These are phyloP conservation scores for Pythium brachiatum DNA, from an alignment of 352 stramenopile species.

Conservation along the genomic window DNA sequence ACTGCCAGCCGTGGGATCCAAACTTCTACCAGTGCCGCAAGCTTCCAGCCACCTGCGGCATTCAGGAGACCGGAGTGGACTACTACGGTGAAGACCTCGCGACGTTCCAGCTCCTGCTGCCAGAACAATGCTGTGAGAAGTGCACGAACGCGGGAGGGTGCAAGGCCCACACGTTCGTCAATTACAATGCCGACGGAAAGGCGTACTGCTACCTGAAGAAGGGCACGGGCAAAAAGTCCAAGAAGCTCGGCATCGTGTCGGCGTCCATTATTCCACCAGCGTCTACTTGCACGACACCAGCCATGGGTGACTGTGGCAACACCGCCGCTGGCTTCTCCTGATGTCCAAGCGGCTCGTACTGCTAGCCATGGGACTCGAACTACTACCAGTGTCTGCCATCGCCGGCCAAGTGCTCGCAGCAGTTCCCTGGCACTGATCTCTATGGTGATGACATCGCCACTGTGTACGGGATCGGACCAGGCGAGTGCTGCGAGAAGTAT, in stretches of 20 bases:
- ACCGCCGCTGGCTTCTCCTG: neutral
- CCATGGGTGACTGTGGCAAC: neutral
- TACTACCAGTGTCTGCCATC: neutral
- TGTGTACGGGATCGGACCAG: neutral
- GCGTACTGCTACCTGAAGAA: slow-evolving; percentile 6
- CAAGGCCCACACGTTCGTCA: neutral
- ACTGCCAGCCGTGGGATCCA: neutral
- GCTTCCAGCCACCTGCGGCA: neutral
- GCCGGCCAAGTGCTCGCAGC: neutral
- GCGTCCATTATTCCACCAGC: neutral
- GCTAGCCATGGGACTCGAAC: neutral
- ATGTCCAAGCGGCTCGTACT: neutral
- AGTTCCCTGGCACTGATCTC: neutral
- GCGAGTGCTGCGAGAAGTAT: neutral
- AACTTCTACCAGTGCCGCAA: neutral
- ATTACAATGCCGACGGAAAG: neutral
- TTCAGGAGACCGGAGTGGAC: neutral
- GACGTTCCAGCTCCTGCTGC: neutral
- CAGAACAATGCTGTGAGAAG: neutral
- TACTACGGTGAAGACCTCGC: neutral
- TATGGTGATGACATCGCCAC: neutral
- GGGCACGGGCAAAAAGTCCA: neutral
- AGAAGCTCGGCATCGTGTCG: neutral
- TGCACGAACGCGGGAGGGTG: neutral
- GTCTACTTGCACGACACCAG: neutral